phyloP scores from a whole-genome alignment of 176 grass and related monocot genomes.

The Zoysia japonica region DNA sequence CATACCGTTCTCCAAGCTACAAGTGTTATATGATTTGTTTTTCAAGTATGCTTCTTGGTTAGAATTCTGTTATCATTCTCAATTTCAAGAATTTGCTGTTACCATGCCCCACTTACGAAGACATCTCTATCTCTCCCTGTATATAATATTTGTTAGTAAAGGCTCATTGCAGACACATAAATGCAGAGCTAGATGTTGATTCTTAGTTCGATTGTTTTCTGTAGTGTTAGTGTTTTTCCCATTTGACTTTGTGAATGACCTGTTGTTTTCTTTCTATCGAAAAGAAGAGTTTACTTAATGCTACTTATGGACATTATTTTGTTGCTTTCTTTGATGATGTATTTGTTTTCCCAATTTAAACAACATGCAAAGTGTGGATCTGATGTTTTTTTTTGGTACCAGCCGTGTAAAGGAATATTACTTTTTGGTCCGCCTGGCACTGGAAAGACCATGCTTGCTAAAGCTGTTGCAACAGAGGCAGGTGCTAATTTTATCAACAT shows the following conservation, averaged over 20 bases:
- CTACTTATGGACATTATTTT: neutral
- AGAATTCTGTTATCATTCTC: too few relatives aligned
- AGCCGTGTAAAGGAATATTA: constrained; percentile 98
- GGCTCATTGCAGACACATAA: neutral
- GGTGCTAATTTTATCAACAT: constrained; percentile 99
- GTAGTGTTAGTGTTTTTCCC: neutral
- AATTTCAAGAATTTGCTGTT: neutral
- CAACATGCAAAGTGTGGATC: constrained; percentile 24
- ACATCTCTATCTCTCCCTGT: neutral
- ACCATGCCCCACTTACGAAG: neutral
- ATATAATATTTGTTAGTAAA: neutral
- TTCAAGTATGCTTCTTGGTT: neutral
- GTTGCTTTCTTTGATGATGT: neutral
- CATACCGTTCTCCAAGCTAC: constrained; percentile 7
- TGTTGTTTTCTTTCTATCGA: neutral
- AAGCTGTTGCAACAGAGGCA: constrained; percentile 98
- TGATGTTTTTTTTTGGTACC: constrained; percentile 37
- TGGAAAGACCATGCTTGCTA: constrained; percentile 99
- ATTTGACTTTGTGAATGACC: neutral
- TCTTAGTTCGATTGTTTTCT: neutral
- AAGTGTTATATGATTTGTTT: neutral
- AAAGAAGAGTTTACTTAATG: neutral
- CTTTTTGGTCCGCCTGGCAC: constrained; percentile 97
- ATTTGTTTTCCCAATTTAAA: constrained; percentile 2
- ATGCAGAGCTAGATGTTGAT: neutral